phyloP scores from a whole-genome alignment of 2,329 filamentous ascomycete species.

The Pseudomassariella vexata region DNA sequence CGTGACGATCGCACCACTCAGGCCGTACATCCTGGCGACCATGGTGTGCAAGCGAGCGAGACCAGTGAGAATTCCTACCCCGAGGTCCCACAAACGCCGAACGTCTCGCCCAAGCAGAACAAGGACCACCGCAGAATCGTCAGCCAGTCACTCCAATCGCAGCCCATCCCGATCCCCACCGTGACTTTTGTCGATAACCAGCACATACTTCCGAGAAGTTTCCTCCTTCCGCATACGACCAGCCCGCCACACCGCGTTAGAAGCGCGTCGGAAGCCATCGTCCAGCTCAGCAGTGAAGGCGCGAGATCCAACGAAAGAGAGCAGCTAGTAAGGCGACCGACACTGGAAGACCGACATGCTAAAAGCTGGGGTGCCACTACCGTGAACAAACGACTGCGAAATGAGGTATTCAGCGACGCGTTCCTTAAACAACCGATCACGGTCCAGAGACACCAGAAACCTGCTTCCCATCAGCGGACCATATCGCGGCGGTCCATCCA shows the following conservation, averaged over 20 bases:
- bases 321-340: slow-evolving; percentile 25
- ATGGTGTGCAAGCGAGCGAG: slow-evolving; percentile 29
- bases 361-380: slow-evolving; percentile 86
- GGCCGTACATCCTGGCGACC: slow-evolving; percentile 15
- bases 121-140: slow-evolving; percentile 39
- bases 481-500: slow-evolving; percentile 50
- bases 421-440: slow-evolving; percentile 81
- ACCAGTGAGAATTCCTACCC: slow-evolving; percentile 11
- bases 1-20: slow-evolving; percentile 36
- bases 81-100: slow-evolving; percentile 9
- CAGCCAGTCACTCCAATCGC: slow-evolving; percentile 70
- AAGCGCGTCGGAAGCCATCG: slow-evolving; percentile 28
- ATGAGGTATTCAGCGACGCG: slow-evolving; percentile 88
- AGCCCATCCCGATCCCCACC: slow-evolving; percentile 66
- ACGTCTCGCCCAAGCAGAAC: slow-evolving; percentile 15
- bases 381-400: slow-evolving; percentile 80
- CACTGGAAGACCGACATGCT: slow-evolving; percentile 49
- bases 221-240: slow-evolving; percentile 57
- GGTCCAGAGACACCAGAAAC: slow-evolving; percentile 69
- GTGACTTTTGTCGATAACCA: slow-evolving; percentile 92
- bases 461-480: slow-evolving; percentile 54
- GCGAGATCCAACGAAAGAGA: slow-evolving; percentile 9
- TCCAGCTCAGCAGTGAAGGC: slow-evolving; percentile 13
- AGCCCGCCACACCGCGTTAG: slow-evolving; percentile 26
- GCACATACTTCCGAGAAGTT: slow-evolving; percentile 82